phyloP scores from a whole-genome alignment of 805 yeast genomes.

The Spathaspora girioi region DNA sequence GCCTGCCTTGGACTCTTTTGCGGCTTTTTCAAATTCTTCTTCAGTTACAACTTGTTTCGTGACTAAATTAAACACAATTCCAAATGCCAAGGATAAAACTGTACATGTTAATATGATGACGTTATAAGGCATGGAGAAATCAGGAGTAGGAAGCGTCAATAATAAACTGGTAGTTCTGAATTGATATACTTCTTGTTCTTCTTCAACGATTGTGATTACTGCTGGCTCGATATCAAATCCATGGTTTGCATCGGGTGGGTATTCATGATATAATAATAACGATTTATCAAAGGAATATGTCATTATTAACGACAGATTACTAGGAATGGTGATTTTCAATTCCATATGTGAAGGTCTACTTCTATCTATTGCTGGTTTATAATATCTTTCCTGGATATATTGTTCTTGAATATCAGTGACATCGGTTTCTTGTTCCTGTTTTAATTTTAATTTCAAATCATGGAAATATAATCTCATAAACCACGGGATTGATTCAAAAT shows the following conservation, averaged over 20 bases:
- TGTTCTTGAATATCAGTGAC: slow-evolving; percentile 15
- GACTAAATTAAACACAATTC: slow-evolving; percentile 75
- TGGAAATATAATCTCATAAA: slow-evolving; percentile 80
- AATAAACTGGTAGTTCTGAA: slow-evolving; percentile 83
- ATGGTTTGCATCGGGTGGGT: slow-evolving; percentile 99
- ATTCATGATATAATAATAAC: slow-evolving; percentile 77
- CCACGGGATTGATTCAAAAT: slow-evolving; percentile 90
- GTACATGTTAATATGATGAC: slow-evolving; percentile 94
- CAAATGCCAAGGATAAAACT: slow-evolving; percentile 87
- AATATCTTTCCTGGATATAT: slow-evolving; percentile 51
- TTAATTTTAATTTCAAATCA: slow-evolving; percentile 46
- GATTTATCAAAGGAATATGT: slow-evolving; percentile 86
- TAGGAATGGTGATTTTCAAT: slow-evolving; percentile 60
- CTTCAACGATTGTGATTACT: slow-evolving; percentile 54
- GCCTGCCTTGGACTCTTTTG: slow-evolving; percentile 12
- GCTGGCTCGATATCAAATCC: slow-evolving; percentile 96
- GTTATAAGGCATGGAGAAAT: slow-evolving; percentile 97
- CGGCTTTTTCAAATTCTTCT: slow-evolving; percentile 44
- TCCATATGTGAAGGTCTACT: slow-evolving; percentile 81
- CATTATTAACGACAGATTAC: slow-evolving; percentile 54
- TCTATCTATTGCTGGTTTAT: slow-evolving; percentile 78
- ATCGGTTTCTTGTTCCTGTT: slow-evolving; percentile 13
- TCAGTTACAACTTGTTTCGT: slow-evolving; percentile 73
- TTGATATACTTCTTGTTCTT: slow-evolving; percentile 34
- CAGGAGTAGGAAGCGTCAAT: slow-evolving; percentile 90